Evolutionary conservation across 176 grass and related monocot genomes (phyloP).

Genomic region (Coix lacrymajobi): DNA sequence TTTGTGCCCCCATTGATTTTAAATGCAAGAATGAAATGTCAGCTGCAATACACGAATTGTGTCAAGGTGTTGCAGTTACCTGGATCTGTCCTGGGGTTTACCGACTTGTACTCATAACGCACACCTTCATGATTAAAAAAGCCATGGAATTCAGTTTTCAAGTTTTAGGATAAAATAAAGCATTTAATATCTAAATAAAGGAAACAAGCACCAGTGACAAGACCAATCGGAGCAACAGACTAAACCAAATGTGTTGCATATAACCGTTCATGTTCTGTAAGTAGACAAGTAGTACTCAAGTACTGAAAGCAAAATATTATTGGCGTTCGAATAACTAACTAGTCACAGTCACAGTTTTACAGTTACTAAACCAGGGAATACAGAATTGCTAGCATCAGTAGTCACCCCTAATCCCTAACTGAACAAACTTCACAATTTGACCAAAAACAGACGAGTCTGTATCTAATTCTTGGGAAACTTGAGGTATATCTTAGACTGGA

Average conservation of each 20-base stretch:
- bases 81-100: constrained; percentile 59
- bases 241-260: not conserved
- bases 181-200: not conserved
- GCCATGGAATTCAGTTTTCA: not conserved
- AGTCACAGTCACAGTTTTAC: not conserved
- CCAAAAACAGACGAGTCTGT: not conserved
- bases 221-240: not conserved
- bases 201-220: not conserved
- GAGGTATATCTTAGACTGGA: not conserved
- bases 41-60: not conserved
- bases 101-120: constrained; percentile 82
- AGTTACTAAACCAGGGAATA: not conserved
- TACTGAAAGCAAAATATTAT: not conserved
- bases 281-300: not conserved
- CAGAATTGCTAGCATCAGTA: not conserved
- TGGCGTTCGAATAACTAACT: not conserved
- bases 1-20: not conserved
- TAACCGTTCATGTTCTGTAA: not conserved
- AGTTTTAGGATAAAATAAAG: not conserved
- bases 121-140: constrained; percentile 44
- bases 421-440: not conserved
- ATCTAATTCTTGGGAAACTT: not conserved
- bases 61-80: constrained; percentile 25
- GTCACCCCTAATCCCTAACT: not conserved
- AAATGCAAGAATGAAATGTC: not conserved